Evolutionary conservation across 83 land plant genomes (phyloP).

Genomic region (Picea mariana): DNA sequence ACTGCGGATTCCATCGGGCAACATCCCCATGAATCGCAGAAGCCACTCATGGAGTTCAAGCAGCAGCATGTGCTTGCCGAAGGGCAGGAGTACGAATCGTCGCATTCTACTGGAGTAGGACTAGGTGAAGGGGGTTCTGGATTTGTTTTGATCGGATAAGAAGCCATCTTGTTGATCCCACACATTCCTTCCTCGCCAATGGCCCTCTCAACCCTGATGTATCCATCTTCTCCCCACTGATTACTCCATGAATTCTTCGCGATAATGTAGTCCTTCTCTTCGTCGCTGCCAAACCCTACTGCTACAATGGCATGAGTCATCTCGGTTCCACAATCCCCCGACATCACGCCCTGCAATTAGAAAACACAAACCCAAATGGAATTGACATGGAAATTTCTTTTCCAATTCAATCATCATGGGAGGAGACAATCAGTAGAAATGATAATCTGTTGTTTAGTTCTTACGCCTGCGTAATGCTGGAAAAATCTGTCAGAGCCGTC

Average conservation of each 20-base stretch:
- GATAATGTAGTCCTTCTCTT: constrained; percentile 66
- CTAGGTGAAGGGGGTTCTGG: background rate
- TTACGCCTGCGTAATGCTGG: constrained; percentile 45
- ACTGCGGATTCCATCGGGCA: too few species aligned
- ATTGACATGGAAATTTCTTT: background rate
- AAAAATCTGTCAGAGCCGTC: constrained; percentile 48
- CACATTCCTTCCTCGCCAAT: constrained; percentile 54
- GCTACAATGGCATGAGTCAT: constrained; percentile 65
- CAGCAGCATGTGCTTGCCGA: background rate
- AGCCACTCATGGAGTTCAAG: background rate
- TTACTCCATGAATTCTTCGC: constrained; percentile 82
- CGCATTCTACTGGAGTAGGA: background rate
- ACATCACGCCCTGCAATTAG: constrained; percentile 46
- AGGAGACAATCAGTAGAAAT: background rate
- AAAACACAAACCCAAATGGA: background rate
- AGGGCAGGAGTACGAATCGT: background rate
- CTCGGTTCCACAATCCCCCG: constrained; percentile 57
- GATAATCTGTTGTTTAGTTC: background rate
- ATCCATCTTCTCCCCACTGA: constrained; percentile 74
- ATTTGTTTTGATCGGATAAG: constrained; percentile 46
- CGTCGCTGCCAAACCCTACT: constrained; percentile 51
- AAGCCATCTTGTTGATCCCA: constrained; percentile 63
- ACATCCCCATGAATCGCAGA: too few species aligned
- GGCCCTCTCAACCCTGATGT: constrained; percentile 60
- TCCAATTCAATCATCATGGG: background rate